Evolutionary conservation across 192 early-diverging fungal species (phyloP).

Genomic region (Coemansia sp.): DNA sequence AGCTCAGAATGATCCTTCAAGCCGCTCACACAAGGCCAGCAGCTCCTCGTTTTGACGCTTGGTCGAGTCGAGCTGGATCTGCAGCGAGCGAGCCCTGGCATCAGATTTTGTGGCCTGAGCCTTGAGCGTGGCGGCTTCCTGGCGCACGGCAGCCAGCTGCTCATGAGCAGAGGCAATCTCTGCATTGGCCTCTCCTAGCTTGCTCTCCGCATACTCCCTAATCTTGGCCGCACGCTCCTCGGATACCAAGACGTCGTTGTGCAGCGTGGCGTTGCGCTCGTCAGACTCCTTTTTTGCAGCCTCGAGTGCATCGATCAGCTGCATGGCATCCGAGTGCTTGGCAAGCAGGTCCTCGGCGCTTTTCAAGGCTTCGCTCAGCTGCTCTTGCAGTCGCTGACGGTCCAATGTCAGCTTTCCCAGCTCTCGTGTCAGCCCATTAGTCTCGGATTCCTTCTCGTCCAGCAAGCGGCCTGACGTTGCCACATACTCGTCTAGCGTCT

Average conservation of each 20-base stretch:
- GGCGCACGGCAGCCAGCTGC: conserved; percentile 11
- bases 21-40: conserved; percentile 24
- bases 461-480: conserved; percentile 19
- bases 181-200: conserved; percentile 20
- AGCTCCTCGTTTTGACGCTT: conserved; percentile 48
- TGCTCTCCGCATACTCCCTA: conserved; percentile 31
- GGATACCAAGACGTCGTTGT: conserved; percentile 28
- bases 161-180: conserved; percentile 23
- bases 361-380: conserved; percentile 11
- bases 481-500: conserved; percentile 38
- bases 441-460: conserved; percentile 28
- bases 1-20: neutral
- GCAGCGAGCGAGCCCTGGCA: conserved; percentile 20
- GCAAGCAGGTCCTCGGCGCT: conserved; percentile 11
- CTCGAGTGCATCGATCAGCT: conserved; percentile 11
- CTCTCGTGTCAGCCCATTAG: conserved; percentile 25
- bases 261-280: conserved; percentile 18
- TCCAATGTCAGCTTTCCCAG: conserved; percentile 32
- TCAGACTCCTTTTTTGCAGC: conserved; percentile 20
- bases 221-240: conserved; percentile 35
- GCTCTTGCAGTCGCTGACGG: conserved; percentile 28
- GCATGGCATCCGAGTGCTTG: conserved; percentile 21
- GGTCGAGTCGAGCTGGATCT: conserved; percentile 40
- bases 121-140: conserved; percentile 15
- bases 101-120: conserved; percentile 24